A percentile compares a stretch with the other conserved stretches of the same genome.
Conservation (phyloP, 75 land plant genomes). For the Adiantum capillusveneris region DNA sequence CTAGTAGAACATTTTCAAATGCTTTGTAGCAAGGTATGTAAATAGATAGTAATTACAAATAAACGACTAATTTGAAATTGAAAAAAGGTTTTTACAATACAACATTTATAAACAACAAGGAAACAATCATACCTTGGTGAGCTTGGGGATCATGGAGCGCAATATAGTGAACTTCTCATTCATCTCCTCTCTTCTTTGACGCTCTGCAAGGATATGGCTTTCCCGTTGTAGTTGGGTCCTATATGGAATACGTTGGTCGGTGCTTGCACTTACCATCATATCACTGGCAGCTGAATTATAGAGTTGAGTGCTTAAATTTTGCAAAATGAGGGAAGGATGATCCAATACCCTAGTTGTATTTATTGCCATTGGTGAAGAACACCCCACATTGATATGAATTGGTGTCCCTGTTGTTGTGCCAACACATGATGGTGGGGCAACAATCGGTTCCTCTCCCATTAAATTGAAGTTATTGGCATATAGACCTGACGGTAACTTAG, state of each 20-base stretch:
- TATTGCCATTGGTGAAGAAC: neutral
- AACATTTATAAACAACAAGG: too few species aligned
- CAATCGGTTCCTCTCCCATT: neutral
- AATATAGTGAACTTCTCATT: slow-evolving; percentile 43
- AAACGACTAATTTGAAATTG: too few species aligned
- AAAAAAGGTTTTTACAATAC: too few species aligned
- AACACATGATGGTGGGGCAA: neutral
- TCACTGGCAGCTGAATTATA: neutral
- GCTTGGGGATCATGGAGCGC: slow-evolving; percentile 36
- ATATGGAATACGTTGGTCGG: slow-evolving; percentile 3
- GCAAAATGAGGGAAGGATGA: neutral
- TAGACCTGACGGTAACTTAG: neutral
- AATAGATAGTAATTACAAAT: too few species aligned
- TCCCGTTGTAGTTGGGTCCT: slow-evolving; percentile 35
- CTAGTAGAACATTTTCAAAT: too few species aligned
- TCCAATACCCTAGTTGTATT: neutral
- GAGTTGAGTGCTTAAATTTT: neutral
- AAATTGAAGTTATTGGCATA: neutral
- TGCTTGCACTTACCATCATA: neutral
- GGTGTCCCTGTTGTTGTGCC: neutral
- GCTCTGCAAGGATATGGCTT: slow-evolving; percentile 42
- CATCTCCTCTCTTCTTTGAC: slow-evolving; percentile 48
- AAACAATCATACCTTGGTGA: slow-evolving; percentile 37
- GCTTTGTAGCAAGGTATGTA: too few species aligned
- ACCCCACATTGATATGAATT: too few species aligned